Conservation (phyloP, 495 filamentous ascomycete genomes). For the Polyplosphaeria fusca region DNA sequence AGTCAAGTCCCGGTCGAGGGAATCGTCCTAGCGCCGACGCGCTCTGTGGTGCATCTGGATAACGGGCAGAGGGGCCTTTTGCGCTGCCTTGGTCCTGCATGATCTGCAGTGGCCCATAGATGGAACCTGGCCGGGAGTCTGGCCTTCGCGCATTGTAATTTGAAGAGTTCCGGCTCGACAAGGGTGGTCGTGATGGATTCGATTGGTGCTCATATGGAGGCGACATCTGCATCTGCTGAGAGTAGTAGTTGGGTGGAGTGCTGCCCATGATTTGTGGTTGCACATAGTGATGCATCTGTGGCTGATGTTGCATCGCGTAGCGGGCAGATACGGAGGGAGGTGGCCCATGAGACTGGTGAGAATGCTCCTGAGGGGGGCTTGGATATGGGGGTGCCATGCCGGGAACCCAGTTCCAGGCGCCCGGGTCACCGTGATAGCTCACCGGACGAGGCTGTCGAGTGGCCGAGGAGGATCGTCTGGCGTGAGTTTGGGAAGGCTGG, state of each 20-base stretch:
- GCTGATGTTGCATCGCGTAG: constrained; percentile 9
- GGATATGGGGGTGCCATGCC: neutral
- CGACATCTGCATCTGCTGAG: constrained; percentile 4
- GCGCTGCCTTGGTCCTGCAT: constrained; percentile 4
- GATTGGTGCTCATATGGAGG: constrained; percentile 9
- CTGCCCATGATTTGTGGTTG: constrained; percentile 1
- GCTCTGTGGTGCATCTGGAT: constrained; percentile 1
- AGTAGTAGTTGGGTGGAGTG: constrained; percentile 17
- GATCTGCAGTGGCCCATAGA: constrained; percentile 18
- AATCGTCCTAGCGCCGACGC: neutral
- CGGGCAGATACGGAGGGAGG: constrained; percentile 28
- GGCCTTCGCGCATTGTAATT: constrained; percentile 24
- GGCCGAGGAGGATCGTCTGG: constrained; percentile 27
- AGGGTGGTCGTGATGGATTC: neutral
- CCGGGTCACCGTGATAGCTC: constrained; percentile 24
- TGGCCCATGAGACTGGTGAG: constrained; percentile 9
- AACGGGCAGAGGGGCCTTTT: constrained; percentile 10
- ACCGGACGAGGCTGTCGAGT: constrained; percentile 15
- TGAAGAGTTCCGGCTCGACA: constrained; percentile 1
- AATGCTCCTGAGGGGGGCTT: constrained; percentile 10
- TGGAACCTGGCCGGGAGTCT: neutral
- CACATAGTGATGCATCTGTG: constrained; percentile 16
- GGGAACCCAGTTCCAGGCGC: neutral
- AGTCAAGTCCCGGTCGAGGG: constrained; percentile 5
- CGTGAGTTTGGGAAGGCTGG: constrained; percentile 17